Base-by-base conservation (phyloP, 192 early-diverging fungal genomes). In the Podila epigama region DNA sequence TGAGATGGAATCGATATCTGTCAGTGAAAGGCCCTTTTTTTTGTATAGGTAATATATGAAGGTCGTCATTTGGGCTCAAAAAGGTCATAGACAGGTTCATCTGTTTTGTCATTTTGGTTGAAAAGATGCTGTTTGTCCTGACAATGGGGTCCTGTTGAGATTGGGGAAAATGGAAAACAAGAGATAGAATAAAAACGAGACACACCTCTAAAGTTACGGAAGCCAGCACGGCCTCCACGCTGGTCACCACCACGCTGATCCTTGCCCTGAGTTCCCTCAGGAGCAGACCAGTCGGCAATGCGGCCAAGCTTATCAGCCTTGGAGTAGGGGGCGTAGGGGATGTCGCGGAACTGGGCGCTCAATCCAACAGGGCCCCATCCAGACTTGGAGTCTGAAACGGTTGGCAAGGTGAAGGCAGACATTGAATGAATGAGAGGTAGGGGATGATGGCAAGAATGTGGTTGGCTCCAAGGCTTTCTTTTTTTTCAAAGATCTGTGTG, bases 241-340 rank as follows among this genome's bases (percentile, higher is more conserved):
- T 75, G 71, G 44, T 75, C 84, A n/a, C 83, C 81, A 22, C 81
- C 71, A 52, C 71, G 82, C 63, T 83, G 75, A 58, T 82, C 81
- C 48, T 90, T 86, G 48, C 83, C 70, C 63, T 92, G 89, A 63
- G 85, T 83, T 56, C 89, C 83, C 66, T 89, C 82, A 54, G 90
- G 90, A 37, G 84, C 83, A 58, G 91, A 91, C 95, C 96, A 98
- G 84, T 98, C 94, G 58, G 97, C 96, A 36, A 94, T 93, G 69
- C 94, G 93, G 60, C 94, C 96, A 16, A 99, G 84, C 69, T 96
- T 95, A 82, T 99, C 97, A 27, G 89, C 87, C 86, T 98, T 98
- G 39, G 92, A 94, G 88, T 92, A 99, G 36, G 95, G 95, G 37
- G 93, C 90, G 80, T 96, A 99, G 16, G 97, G 97, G 61, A 99